Evolutionary conservation across 352 stramenopile species (phyloP), one percentile per base, ranked within the genome.

Genomic region (Globisporangium radiosum): DNA sequence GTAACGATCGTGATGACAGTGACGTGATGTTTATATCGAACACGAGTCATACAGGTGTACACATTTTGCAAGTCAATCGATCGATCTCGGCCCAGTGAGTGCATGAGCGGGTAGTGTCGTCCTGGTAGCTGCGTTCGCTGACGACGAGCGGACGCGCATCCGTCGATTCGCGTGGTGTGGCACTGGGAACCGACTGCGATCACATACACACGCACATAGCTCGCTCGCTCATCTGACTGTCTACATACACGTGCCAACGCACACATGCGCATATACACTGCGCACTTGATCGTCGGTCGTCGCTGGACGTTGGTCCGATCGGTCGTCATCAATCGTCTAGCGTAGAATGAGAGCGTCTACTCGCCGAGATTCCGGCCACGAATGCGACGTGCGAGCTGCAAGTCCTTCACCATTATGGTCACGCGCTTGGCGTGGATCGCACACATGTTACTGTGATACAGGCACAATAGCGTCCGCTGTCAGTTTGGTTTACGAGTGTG

Each of bases 381-480:
- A 64, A 97, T 97, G 71, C 91, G 82, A 59, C 91, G 84, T 43
- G 91, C 91, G 45, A 97, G 76, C 70, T 98, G 90, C 66, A 98
- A 94, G 73, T 98, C 91, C 73, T 97, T 98, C 52, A 88, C 84
- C 90, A 98, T 98, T 62, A 98, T 81, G 10, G 91, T 98, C 36
- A 98, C 93, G 65, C 94, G 87, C 77, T 98, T 98, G 68, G 89
- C 91, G 75, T 98, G 90, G 66, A 98, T 97, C 25, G 92, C 88
- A 65, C 92, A 98, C 49, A 98, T 75, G 77, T 98, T 98, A 48
- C 90, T 96, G 68, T 90, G 33, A 50, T 37, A 47, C 19, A 40
- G 9, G 56, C 19, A 36, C 10, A 11, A 0, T 11, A 57, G 25
- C 25, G 25, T 33, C 25, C 25, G 25, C 25, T 33, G 25, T 33